phyloP scores from a whole-genome alignment of 306 rosid genomes.

The Lablab purpureus region DNA sequence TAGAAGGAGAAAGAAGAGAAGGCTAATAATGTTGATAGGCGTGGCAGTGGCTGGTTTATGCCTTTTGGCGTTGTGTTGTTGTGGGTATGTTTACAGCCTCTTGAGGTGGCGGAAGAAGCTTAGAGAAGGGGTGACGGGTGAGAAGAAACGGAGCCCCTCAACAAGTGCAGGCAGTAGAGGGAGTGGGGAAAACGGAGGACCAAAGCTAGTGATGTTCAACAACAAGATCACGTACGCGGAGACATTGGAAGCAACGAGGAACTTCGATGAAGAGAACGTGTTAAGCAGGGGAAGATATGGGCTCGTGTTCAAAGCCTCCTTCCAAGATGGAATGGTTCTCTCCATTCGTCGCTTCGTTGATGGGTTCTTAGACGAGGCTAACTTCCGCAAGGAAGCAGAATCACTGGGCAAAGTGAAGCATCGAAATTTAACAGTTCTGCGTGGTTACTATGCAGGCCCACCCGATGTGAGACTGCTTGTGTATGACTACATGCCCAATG shows the following conservation, averaged over 20 bases:
- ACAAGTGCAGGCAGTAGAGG: constrained; percentile 65
- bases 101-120: constrained; percentile 81
- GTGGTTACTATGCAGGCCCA: constrained; percentile 85
- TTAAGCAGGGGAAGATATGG: constrained; percentile 81
- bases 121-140: constrained; percentile 67
- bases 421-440: constrained; percentile 70
- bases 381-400: constrained; percentile 80
- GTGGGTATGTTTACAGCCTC: constrained; percentile 78
- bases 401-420: constrained; percentile 78
- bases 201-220: constrained; percentile 80
- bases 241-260: constrained; percentile 85
- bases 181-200: constrained; percentile 83
- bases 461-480: constrained; percentile 76
- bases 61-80: constrained; percentile 67
- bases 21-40: constrained; percentile 59
- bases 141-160: constrained; percentile 76
- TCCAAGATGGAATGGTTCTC: constrained; percentile 77
- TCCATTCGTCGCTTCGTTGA: constrained; percentile 77
- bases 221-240: constrained; percentile 76
- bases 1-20: constrained; percentile 63
- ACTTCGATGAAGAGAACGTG: constrained; percentile 86
- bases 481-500: constrained; percentile 93
- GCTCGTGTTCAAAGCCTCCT: constrained; percentile 77
- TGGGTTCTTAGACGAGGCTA: constrained; percentile 56
- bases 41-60: constrained; percentile 65